Percentiles rank a stretch among this genome's conserved stretches.
phyloP scores from a whole-genome alignment of 192 early-diverging fungal species.

The Coemansia sp. region DNA sequence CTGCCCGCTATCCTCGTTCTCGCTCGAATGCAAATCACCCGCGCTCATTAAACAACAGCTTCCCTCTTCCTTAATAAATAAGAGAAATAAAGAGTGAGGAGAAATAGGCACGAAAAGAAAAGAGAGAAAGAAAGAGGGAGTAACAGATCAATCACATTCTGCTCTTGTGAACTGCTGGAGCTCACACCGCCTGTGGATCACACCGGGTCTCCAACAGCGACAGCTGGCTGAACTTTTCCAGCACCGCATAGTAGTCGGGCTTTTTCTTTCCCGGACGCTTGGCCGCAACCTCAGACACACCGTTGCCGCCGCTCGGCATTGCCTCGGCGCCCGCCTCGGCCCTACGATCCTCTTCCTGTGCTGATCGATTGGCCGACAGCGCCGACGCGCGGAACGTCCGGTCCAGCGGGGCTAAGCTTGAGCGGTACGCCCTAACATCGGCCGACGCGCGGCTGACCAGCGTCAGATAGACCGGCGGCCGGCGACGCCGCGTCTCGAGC shows the following conservation, averaged over 20 bases:
- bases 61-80: not conserved
- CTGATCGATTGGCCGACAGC: not conserved
- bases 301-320: no score
- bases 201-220: constrained; percentile 36
- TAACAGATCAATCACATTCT: no score
- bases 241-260: constrained; percentile 37
- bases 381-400: constrained; percentile 19
- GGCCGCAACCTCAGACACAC: no score
- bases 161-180: not conserved
- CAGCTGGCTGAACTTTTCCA: constrained; percentile 51
- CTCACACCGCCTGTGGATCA: constrained; percentile 11
- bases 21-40: constrained; percentile 4
- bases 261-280: constrained; percentile 4
- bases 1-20: constrained; percentile 34
- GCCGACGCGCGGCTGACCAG: constrained; percentile 48
- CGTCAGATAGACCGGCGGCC: constrained; percentile 63
- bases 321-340: not conserved
- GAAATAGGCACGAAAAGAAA: not conserved
- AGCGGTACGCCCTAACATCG: constrained; percentile 14
- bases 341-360: no score
- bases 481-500: constrained; percentile 57
- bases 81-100: not conserved
- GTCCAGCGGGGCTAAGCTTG: constrained; percentile 19
- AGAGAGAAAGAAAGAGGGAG: no score
- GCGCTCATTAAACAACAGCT: not conserved